These are phyloP conservation scores for Senna siamea DNA, from an alignment of 306 rosid species.

Conservation along the genomic window DNA sequence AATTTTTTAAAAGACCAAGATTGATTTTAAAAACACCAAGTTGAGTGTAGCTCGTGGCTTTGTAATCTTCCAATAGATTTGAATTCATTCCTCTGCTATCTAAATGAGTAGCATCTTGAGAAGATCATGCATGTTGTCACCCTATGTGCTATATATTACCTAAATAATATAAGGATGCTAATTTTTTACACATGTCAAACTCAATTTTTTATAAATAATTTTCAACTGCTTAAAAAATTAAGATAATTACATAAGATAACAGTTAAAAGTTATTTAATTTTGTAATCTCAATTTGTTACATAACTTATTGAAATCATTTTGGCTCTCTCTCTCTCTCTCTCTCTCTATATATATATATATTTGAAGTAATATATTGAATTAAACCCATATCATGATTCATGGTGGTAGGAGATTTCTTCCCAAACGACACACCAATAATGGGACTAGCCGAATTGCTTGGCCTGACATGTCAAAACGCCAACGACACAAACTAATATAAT, in stretches of 20 bases:
- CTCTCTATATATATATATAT: no score
- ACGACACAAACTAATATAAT: no score
- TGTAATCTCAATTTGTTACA: no score
- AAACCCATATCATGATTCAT: slow-evolving; percentile 42
- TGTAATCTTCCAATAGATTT: slow-evolving; percentile 37
- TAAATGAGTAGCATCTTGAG: slow-evolving; percentile 32
- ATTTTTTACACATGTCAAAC: no score
- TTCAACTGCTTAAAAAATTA: no score
- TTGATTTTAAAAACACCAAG: slow-evolving; percentile 16
- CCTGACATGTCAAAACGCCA: slow-evolving; percentile 32
- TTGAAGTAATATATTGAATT: slow-evolving; percentile 28
- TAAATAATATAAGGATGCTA: no score
- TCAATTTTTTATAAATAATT: no score
- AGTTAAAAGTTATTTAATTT: no score
- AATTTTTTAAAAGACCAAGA: slow-evolving; percentile 27
- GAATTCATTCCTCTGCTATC: slow-evolving; percentile 27
- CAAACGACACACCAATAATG: slow-evolving; percentile 62
- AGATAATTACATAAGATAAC: no score
- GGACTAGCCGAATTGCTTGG: slow-evolving; percentile 52
- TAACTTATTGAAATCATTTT: no score
- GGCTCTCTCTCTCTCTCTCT: no score
- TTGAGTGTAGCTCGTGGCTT: slow-evolving; percentile 28
- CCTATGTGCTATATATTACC: no score
- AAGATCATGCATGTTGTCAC: slow-evolving; percentile 38
- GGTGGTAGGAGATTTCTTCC: slow-evolving; percentile 42